phyloP scores from a whole-genome alignment of 768 basidiomycete genomes.

The Auriscalpium orientale region DNA sequence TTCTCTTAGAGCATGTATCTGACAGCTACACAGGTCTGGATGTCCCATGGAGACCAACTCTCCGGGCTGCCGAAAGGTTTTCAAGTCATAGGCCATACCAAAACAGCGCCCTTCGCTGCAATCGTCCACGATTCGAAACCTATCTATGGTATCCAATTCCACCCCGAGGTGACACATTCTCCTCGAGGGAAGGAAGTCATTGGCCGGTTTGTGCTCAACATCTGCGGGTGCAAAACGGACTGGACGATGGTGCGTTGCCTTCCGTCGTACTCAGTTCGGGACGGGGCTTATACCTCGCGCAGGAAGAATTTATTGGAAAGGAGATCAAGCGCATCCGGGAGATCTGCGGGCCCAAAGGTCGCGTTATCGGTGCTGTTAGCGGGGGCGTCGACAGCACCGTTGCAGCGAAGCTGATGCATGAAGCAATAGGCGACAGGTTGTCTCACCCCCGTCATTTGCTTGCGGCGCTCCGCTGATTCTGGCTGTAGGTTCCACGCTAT shows the following conservation, averaged over 20 bases:
- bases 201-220: conserved; percentile 70
- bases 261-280: neutral
- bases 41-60: conserved; percentile 98
- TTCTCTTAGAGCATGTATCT: neutral
- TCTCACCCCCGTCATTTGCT: neutral
- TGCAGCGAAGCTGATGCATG: conserved; percentile 98
- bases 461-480: no score
- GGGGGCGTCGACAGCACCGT: conserved; percentile 98
- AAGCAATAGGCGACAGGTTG: conserved; percentile 96
- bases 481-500: conserved; percentile 87
- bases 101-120: conserved; percentile 86
- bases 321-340: conserved; percentile 91
- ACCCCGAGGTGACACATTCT: conserved; percentile 96
- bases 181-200: conserved; percentile 86
- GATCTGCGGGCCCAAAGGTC: conserved; percentile 89
- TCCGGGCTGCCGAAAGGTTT: conserved; percentile 75
- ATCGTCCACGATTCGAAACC: conserved; percentile 86
- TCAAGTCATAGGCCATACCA: conserved; percentile 80
- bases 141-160: conserved; percentile 96
- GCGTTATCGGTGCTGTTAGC: conserved; percentile 95
- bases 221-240: conserved; percentile 71
- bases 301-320: conserved; percentile 98
- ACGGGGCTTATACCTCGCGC: neutral
- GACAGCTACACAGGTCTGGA: conserved; percentile 74
- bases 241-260: conserved; percentile 82